These are phyloP conservation scores for Salix exigua DNA, from an alignment of 345 rosid species.

Conservation along the genomic window DNA sequence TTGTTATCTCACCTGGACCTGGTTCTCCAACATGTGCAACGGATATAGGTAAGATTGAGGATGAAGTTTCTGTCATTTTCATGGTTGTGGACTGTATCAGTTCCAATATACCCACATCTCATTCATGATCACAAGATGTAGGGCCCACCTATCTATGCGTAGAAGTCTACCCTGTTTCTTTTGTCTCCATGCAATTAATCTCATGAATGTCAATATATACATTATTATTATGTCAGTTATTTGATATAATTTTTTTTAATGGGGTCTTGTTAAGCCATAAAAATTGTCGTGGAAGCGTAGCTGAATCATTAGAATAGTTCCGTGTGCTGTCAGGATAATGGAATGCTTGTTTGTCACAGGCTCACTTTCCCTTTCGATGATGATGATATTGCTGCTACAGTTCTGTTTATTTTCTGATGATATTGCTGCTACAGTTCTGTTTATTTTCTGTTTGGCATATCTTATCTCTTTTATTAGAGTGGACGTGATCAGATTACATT, in stretches of 20 bases:
- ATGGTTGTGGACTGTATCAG: background rate
- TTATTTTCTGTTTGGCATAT: background rate
- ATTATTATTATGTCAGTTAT: background rate
- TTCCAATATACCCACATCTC: background rate
- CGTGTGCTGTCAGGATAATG: background rate
- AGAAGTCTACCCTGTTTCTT: background rate
- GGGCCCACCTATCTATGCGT: background rate
- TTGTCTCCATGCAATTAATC: background rate
- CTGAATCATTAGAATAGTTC: background rate
- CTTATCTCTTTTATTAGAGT: background rate
- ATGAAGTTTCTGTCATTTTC: background rate
- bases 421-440: background rate
- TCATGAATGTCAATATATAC: background rate
- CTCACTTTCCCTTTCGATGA: background rate
- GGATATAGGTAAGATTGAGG: conserved; percentile 59
- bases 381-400: background rate
- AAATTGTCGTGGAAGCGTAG: background rate
- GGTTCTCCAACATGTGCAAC: conserved; percentile 79
- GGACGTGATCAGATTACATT: conserved; percentile 18
- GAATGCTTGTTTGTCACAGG: too few species aligned
- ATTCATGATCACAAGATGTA: background rate
- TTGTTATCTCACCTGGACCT: conserved; percentile 97
- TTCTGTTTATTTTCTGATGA: conserved; percentile 3
- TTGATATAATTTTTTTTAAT: background rate
- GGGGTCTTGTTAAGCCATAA: background rate